Evolutionary conservation across 2,329 filamentous ascomycete species (phyloP).

Genomic region (Diaporthe citriasiana): DNA sequence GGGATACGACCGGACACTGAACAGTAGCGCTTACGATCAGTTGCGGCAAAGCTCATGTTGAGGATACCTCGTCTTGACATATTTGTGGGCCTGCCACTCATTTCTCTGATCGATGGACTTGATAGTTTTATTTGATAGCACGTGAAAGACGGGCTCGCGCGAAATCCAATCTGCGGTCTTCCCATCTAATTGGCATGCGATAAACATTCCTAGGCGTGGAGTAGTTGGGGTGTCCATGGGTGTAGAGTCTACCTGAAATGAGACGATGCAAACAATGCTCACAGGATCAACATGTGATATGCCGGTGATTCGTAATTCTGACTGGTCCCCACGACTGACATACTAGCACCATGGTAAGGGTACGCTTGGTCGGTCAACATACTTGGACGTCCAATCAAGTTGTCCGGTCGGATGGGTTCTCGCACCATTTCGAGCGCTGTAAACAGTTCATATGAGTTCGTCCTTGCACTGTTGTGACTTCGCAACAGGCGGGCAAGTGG

Average conservation of each 20-base stretch:
- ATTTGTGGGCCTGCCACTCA: conserved; percentile 39
- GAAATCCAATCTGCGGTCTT: conserved; percentile 39
- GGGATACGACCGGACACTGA: conserved; percentile 39
- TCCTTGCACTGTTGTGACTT: background rate
- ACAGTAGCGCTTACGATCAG: conserved; percentile 41
- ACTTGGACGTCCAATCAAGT: background rate
- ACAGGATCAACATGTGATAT: background rate
- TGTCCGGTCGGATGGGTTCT: background rate
- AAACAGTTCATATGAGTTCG: background rate
- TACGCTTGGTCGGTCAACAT: background rate
- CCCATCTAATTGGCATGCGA: conserved; percentile 36
- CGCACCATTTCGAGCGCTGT: background rate
- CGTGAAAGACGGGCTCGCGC: conserved; percentile 38
- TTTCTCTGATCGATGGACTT: conserved; percentile 43
- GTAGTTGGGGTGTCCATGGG: conserved; percentile 10
- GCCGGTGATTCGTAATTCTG: conserved; percentile 39
- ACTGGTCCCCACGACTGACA: conserved; percentile 16
- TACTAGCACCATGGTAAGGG: too few relatives aligned
- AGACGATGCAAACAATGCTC: conserved; percentile 6
- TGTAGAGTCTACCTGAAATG: conserved; percentile 26
- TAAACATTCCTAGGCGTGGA: conserved; percentile 16
- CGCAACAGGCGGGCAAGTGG: too few relatives aligned
- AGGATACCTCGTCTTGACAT: conserved; percentile 40
- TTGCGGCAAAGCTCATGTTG: conserved; percentile 40
- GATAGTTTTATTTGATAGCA: conserved; percentile 43